Percentiles rank a stretch among this genome's conserved stretches.
Conservation (phyloP, 495 filamentous ascomycete species). For the Sphaerosporella brunnea region DNA sequence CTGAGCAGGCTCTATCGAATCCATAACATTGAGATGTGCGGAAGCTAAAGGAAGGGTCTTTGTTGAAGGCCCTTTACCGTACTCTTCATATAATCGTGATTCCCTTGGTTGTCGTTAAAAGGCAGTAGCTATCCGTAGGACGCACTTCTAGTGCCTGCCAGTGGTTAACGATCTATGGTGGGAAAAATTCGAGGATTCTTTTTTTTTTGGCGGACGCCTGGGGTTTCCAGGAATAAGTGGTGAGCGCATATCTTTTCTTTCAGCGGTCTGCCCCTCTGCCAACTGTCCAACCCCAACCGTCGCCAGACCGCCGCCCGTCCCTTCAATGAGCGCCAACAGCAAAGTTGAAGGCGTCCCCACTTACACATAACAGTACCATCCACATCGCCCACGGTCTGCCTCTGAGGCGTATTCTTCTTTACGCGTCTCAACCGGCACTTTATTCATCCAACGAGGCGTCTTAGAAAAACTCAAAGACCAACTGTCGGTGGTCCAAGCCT, state of each 20-base stretch:
- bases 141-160: not conserved
- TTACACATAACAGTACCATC: slow-evolving; percentile 1
- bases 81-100: slow-evolving; percentile 3
- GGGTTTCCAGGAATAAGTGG: not conserved
- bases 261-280: not conserved
- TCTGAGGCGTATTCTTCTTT: not conserved
- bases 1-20: no score
- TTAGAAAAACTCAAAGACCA: not conserved
- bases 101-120: not conserved
- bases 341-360: not conserved
- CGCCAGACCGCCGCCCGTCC: not conserved
- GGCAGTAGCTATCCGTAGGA: not conserved
- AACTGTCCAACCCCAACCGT: slow-evolving; percentile 1
- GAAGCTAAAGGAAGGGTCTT: slow-evolving; percentile 1
- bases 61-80: not conserved
- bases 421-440: not conserved
- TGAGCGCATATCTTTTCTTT: slow-evolving; percentile 5
- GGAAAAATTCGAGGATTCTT: not conserved
- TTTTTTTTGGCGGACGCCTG: not conserved
- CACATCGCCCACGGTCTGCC: not conserved
- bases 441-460: not conserved
- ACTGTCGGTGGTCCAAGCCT: not conserved
- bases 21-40: slow-evolving; percentile 3
- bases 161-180: not conserved
- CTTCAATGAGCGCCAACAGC: not conserved